Percentiles rank a stretch among this genome's conserved stretches.
phyloP scores from a whole-genome alignment of 208 protist genomes.

The Tritrichomonas musculus region DNA sequence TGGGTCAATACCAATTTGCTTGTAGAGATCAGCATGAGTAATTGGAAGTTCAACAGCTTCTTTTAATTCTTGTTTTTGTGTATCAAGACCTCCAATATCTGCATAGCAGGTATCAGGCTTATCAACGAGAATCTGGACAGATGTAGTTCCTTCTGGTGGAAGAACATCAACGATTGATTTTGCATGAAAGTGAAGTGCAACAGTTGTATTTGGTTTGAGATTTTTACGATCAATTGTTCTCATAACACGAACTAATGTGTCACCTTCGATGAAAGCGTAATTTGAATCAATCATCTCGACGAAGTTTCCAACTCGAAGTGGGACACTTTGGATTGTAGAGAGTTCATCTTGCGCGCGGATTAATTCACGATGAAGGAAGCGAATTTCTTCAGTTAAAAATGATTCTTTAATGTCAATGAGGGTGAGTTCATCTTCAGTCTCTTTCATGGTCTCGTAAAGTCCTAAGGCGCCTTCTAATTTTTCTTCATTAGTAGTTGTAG shows the following conservation, averaged over 20 bases:
- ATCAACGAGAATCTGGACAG: not conserved
- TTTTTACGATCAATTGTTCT: conserved; percentile 63
- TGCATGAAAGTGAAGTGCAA: conserved; percentile 92
- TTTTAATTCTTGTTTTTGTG: not conserved
- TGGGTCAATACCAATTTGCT: conserved; percentile 93
- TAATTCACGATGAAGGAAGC: conserved; percentile 73
- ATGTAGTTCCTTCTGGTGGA: conserved; percentile 85
- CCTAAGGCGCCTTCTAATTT: not conserved
- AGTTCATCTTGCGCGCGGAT: conserved; percentile 78
- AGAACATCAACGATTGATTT: conserved; percentile 95
- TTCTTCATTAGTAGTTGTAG: not conserved
- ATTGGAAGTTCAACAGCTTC: conserved; percentile 98
- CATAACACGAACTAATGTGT: conserved; percentile 83
- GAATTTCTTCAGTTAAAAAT: conserved; percentile 73
- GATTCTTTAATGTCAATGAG: conserved; percentile 56
- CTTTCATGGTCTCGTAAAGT: not conserved
- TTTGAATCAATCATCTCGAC: conserved; percentile 94
- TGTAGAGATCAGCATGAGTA: conserved; percentile 91
- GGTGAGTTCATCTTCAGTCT: not conserved
- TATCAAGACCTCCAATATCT: conserved; percentile 34
- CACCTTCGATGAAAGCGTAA: conserved; percentile 64
- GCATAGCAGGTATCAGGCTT: not conserved
- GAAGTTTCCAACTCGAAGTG: conserved; percentile 95
- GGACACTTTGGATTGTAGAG: conserved; percentile 96
- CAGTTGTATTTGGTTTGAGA: conserved; percentile 92